Evolutionary conservation across 345 rosid genomes (phyloP), one percentile per base, ranked within the genome.

Genomic region (Trapa bicornis): DNA sequence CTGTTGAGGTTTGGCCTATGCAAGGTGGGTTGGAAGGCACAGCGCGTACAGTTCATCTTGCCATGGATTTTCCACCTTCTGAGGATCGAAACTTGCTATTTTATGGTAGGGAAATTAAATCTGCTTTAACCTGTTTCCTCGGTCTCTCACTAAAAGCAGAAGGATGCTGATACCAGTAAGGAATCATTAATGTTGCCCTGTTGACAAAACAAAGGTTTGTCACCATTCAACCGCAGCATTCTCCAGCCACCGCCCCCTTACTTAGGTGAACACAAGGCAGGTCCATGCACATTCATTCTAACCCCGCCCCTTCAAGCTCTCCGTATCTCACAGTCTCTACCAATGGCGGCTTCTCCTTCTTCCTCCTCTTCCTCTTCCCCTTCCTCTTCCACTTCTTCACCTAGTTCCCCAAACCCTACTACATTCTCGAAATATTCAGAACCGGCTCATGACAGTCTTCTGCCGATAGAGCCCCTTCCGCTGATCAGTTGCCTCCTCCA

Each of bases 201-300:
- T 2, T 47, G 4, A 69, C 45, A 33, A 14, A 7, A n/a, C 16
- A 6, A 75, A 78, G 73, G 76, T 86, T 82, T 81, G 76, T 87
- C 87, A 81, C 85, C 92, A 79, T 76, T 82, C 91, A 89, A 85
- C 95, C 72, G 75, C 82, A 82, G 74, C 75, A 78, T 84, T 84
- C 89, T 85, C 90, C 84, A 80, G 88, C 82, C 85, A 81, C 75
- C 76, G 79, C 64, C 60, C 60, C 72, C 56, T 71, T 71, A 22
- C 29, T 22, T 22, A 22, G 29, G 29, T 22, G 29, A 22, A 22
- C 29, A 22, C 29, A 22, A 22, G 29, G 29, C 29, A 32, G 62
- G 12, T 16, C 33, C 15, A 11, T 58, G 37, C 62, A 35, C 33
- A 9, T 58, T 58, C 37, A 22, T 22, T 22, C 29, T 22, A 22